A percentile compares a stretch with the other conserved stretches of the same genome.
phyloP scores from a whole-genome alignment of 192 early-diverging fungal genomes.

The Mortierella claussenii region DNA sequence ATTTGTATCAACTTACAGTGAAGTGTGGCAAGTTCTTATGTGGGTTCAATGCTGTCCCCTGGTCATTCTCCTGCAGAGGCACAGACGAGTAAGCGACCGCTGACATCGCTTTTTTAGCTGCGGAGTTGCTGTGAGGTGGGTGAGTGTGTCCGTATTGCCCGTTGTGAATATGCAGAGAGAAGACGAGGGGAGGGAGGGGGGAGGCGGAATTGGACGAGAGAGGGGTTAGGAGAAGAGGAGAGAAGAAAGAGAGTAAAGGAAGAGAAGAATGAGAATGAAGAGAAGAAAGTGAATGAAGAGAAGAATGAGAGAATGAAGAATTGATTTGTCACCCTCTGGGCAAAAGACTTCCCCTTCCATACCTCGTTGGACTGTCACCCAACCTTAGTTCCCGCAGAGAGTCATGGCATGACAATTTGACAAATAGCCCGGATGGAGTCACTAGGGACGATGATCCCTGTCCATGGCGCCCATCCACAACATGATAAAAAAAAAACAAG shows the following conservation, averaged over 20 bases:
- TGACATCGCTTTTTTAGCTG: too few species aligned
- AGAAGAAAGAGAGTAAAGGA: conserved; percentile 1
- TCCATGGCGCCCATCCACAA: too few species aligned
- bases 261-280: background rate
- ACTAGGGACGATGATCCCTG: too few species aligned
- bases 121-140: too few species aligned
- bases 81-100: conserved; percentile 32
- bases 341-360: too few species aligned
- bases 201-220: background rate
- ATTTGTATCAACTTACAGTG: conserved; percentile 24
- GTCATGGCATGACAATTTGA: too few species aligned
- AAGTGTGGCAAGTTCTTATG: conserved; percentile 44
- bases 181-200: background rate
- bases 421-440: too few species aligned
- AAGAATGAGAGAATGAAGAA: background rate
- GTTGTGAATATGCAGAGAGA: conserved; percentile 5
- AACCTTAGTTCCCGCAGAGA: too few species aligned
- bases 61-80: conserved; percentile 19
- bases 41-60: background rate
- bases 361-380: too few species aligned
- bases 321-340: conserved; percentile 1
- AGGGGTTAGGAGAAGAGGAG: background rate
- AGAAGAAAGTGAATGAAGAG: background rate
- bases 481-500: too few species aligned
- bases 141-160: too few species aligned